Base-by-base conservation (phyloP, 257 asterid genomes). In the Voacanga thouarsii region DNA sequence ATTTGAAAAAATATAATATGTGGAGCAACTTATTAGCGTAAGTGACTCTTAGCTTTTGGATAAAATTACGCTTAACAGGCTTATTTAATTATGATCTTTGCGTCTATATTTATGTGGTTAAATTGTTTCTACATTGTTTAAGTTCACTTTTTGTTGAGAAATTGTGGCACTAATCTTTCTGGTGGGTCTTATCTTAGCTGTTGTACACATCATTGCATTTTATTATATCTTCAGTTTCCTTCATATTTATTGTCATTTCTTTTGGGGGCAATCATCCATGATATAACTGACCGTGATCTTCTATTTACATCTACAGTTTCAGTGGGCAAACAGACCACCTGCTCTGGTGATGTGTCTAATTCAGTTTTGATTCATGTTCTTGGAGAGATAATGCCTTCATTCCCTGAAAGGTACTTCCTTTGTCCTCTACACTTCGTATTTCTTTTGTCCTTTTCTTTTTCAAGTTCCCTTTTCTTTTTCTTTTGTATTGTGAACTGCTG, bases 71-170 rank as follows among this genome's bases (percentile, higher is more conserved):
- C 66, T n/a, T 60, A 16, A 24, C 15, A 24, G 37, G 24, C 33
- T 60, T 16, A 24, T 28, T 7, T 2, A 43, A 7, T 43, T 4
- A 43, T 7, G 37, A 2, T 43, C 6, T 7, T 43, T 4, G 3
- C 9, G 33, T 24, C 66, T 60, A 61, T 26, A 61, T 61, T 61
- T 61, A 61, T 61, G 68, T 24, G 68, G 68, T 61, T 61, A 61
- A 61, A 26, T 61, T n/a, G n/a, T n/a, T 30, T 6, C 26, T 61
- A 24, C 28, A 33, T 61, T 19, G 16, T 1, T 61, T 6, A 61
- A 10, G 3, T 61, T 61, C 68, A 61, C 19, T 61, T 61, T 61
- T 19, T 61, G 12, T 15, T 1, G 21, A 26, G 18, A 61, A 26
- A 28, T 5, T 26, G 11, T 61, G 6, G 21, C 3, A 47, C 53